These are phyloP conservation scores for Trichoderma gamsii DNA, from an alignment of 495 filamentous ascomycete species.

Conservation along the genomic window DNA sequence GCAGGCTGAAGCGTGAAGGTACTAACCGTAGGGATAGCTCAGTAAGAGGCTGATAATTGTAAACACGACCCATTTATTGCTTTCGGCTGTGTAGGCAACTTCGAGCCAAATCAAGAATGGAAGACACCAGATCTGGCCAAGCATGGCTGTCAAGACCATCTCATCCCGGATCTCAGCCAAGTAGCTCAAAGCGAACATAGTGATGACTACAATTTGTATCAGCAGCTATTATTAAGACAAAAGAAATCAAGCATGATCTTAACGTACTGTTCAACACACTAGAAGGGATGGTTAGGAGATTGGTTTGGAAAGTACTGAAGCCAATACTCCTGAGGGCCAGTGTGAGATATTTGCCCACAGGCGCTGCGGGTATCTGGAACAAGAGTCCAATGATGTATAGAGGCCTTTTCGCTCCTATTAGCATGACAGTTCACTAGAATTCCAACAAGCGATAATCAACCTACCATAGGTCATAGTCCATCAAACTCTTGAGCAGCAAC, in stretches of 20 bases:
- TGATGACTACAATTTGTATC: slow-evolving; percentile 19
- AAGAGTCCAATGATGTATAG: slow-evolving; percentile 51
- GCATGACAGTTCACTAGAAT: slow-evolving; percentile 40
- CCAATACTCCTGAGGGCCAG: slow-evolving; percentile 45
- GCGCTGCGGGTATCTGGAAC: slow-evolving; percentile 44
- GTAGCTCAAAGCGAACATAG: slow-evolving; percentile 46
- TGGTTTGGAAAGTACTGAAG: slow-evolving; percentile 49
- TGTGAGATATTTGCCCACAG: slow-evolving; percentile 44
- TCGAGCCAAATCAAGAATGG: slow-evolving; percentile 53
- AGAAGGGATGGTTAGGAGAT: slow-evolving; percentile 47
- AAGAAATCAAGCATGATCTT: neutral
- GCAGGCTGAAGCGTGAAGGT: too few relatives aligned
- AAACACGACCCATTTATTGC: slow-evolving; percentile 50
- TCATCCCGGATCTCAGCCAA: slow-evolving; percentile 44
- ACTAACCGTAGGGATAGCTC: slow-evolving; percentile 50
- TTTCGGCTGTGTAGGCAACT: slow-evolving; percentile 37
- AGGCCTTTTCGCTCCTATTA: slow-evolving; percentile 55
- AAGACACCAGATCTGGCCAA: slow-evolving; percentile 49
- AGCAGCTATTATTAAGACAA: slow-evolving; percentile 23
- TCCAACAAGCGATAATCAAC: too few relatives aligned
- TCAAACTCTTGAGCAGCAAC: too few relatives aligned
- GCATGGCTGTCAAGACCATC: slow-evolving; percentile 40
- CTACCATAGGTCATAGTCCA: too few relatives aligned
- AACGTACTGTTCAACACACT: slow-evolving; percentile 60
- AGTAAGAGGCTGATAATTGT: slow-evolving; percentile 46